Evolutionary conservation across 495 filamentous ascomycete genomes (phyloP), one percentile per base, ranked within the genome.

Genomic region (Penicillium bovifimosum): DNA sequence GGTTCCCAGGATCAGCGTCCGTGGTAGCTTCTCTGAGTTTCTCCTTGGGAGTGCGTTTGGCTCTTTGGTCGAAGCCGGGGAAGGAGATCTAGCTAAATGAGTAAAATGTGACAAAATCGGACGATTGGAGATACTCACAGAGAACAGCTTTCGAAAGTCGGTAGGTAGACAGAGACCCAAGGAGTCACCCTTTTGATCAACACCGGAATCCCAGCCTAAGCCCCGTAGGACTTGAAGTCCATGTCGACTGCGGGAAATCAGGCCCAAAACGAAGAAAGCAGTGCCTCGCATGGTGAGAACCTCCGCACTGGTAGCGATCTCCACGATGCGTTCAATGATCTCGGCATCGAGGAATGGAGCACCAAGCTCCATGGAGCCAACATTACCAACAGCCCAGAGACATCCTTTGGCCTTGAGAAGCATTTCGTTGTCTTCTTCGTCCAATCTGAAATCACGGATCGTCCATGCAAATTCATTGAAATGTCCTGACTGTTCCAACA

Each of bases 291-390:
- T 78, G 27, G 87, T 92, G 78, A 97, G 82, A 16, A 97, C 88
- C 54, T 90, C 85, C 35, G 91, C 90, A 53, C 73, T 75, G 60
- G 95, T 84, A 2, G 93, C 95, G 64, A 98, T 96, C 58, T 79
- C 73, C 47, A 96, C 82, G 39, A 97, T 90, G 50, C 83, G 80
- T 62, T 84, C 79, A 24, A 96, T 87, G 27, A 96, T 88, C 52
- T 96, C 87, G 38, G 83, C 83, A 47, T 85, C 85, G 3, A 98
- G 77, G 68, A 98, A 98, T 0, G 89, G 88, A 0, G 91, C 93
- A 2, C 95, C 93, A 28, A 96, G 82, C 59, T 96, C 91, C 95
- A 98, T 98, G 3, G 90, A 96, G 1, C 93, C 93, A 41, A 98
- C 90, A 62, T 98, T 98, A 24, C 95, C 93, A 8, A 98, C 89